These are phyloP conservation scores for Senecio squalidus DNA, from an alignment of 140 eudicot genomes.

Conservation along the genomic window DNA sequence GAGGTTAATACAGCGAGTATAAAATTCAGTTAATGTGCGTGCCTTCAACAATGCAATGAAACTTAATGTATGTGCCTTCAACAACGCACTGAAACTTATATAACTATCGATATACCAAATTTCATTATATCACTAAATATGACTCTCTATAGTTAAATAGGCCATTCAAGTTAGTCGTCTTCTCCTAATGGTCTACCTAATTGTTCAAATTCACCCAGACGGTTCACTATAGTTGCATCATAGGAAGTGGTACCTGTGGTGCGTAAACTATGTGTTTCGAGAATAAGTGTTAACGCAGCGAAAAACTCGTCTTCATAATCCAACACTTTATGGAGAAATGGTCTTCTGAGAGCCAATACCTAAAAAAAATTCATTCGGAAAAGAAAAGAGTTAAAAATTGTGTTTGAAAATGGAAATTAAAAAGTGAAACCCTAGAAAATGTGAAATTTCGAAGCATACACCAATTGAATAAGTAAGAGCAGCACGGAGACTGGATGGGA, in stretches of 20 bases:
- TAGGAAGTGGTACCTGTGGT: slow-evolving; percentile 95
- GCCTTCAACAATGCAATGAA: too few species aligned
- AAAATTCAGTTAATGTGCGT: too few species aligned
- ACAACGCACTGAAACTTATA: too few species aligned
- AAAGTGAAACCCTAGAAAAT: background rate
- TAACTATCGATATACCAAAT: too few species aligned
- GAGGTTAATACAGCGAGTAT: background rate
- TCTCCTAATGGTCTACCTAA: too few species aligned
- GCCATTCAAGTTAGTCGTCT: too few species aligned
- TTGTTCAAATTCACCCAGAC: too few species aligned
- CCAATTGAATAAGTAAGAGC: slow-evolving; percentile 97
- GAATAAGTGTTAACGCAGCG: slow-evolving; percentile 77
- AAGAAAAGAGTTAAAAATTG: background rate
- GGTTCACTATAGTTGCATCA: too few species aligned
- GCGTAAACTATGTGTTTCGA: slow-evolving; percentile 88
- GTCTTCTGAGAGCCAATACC: slow-evolving; percentile 92
- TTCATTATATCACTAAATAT: too few species aligned
- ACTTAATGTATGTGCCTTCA: too few species aligned
- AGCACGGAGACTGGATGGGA: slow-evolving; percentile 92
- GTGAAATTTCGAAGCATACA: slow-evolving; percentile 30
- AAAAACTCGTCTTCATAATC: slow-evolving; percentile 97
- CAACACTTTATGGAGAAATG: slow-evolving; percentile 76
- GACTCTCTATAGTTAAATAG: too few species aligned
- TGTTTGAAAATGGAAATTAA: too few species aligned
- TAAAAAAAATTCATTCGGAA: slow-evolving; percentile 19